These are phyloP conservation scores for Brassica rapa DNA, from an alignment of 345 rosid species.

Conservation along the genomic window DNA sequence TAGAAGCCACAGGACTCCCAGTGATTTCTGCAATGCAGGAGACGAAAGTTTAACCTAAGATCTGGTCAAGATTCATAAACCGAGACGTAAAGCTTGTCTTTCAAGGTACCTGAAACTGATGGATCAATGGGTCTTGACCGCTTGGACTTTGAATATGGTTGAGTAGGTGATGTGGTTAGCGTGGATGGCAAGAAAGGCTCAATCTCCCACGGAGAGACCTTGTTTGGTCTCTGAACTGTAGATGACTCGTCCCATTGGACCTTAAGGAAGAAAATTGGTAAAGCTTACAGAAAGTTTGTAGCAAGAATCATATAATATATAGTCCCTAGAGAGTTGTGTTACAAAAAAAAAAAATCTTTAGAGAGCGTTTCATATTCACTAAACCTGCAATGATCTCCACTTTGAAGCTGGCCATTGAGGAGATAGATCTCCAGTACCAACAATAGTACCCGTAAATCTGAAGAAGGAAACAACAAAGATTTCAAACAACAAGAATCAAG, in stretches of 20 bases:
- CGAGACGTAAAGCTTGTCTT: neutral
- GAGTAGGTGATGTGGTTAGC: constrained; percentile 39
- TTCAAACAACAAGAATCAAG: constrained; percentile 4
- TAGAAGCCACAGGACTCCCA: constrained; percentile 49
- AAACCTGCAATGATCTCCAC: constrained; percentile 81
- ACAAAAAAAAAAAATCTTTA: neutral
- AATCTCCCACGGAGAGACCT: constrained; percentile 84
- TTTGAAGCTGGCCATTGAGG: constrained; percentile 63
- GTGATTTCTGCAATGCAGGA: constrained; percentile 45
- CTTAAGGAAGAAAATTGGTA: constrained; percentile 38
- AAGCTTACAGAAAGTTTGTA: neutral
- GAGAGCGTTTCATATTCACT: constrained; percentile 13
- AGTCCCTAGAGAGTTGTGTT: no score
- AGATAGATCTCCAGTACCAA: constrained; percentile 66
- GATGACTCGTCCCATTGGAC: constrained; percentile 85
- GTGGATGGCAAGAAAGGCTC: constrained; percentile 59
- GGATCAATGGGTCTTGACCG: constrained; percentile 55
- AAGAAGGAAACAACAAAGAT: constrained; percentile 7
- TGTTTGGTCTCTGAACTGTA: constrained; percentile 64
- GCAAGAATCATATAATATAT: neutral
- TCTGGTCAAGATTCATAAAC: neutral
- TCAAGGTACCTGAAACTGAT: constrained; percentile 49
- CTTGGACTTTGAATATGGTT: constrained; percentile 55
- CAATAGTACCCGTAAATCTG: constrained; percentile 72
- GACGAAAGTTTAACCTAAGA: neutral